phyloP scores from a whole-genome alignment of 2,329 filamentous ascomycete genomes.

The Trichophyton verrucosum region DNA sequence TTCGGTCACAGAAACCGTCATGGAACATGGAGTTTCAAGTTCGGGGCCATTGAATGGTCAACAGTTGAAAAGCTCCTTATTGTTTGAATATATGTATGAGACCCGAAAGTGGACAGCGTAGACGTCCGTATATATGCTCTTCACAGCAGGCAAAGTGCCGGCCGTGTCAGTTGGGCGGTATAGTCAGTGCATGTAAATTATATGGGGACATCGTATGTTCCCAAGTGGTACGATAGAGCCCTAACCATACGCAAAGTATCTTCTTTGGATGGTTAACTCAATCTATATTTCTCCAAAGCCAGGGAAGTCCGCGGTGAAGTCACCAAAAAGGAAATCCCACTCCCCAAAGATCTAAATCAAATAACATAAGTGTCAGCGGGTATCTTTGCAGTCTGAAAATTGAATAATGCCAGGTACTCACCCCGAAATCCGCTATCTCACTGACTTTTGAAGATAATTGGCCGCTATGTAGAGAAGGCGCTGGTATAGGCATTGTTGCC shows the following conservation, averaged over 20 bases:
- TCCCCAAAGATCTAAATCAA: constrained; percentile 8
- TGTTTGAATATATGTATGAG: too few relatives aligned
- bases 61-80: too few relatives aligned
- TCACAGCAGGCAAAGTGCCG: too few relatives aligned
- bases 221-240: neutral
- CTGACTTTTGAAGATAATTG: neutral
- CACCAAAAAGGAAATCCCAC: constrained; percentile 13
- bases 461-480: neutral
- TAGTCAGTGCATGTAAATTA: too few relatives aligned
- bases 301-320: constrained; percentile 6
- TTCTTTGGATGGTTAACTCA: neutral
- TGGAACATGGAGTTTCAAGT: too few relatives aligned
- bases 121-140: too few relatives aligned
- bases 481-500: neutral
- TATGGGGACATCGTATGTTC: neutral
- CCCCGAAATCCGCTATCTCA: constrained; percentile 7
- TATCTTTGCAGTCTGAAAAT: neutral
- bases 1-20: neutral
- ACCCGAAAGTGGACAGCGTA: too few relatives aligned
- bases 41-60: neutral
- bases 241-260: neutral
- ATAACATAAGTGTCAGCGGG: neutral
- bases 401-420: neutral
- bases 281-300: neutral
- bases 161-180: too few relatives aligned